A percentile compares a stretch with the other conserved stretches of the same genome.
These are phyloP conservation scores for Aspergillus ibericus DNA, from an alignment of 2,329 filamentous ascomycete genomes.

Conservation along the genomic window DNA sequence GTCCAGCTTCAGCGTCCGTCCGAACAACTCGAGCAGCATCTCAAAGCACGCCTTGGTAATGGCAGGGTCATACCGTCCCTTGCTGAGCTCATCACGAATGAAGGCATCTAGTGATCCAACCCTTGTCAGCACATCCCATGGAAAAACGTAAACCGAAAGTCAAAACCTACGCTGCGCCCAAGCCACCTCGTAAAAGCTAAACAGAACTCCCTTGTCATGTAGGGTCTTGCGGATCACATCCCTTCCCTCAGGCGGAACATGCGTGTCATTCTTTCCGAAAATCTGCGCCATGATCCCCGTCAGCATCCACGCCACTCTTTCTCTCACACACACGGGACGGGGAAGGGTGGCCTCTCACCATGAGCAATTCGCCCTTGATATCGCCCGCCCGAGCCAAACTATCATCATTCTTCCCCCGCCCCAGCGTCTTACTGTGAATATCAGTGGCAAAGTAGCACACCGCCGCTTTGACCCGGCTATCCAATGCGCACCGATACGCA, in stretches of 20 bases:
- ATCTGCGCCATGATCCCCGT: conserved; percentile 51
- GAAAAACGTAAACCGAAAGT: neutral
- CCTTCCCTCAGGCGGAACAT: conserved; percentile 78
- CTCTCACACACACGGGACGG: conserved; percentile 41
- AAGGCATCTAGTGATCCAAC: conserved; percentile 70
- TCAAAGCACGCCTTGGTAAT: conserved; percentile 87
- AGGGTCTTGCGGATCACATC: conserved; percentile 82
- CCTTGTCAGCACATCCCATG: neutral
- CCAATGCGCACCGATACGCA: conserved; percentile 70
- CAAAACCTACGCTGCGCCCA: conserved; percentile 73
- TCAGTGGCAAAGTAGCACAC: conserved; percentile 94
- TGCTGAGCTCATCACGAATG: conserved; percentile 87
- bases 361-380: conserved; percentile 75
- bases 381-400: conserved; percentile 60
- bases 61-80: conserved; percentile 89
- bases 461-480: conserved; percentile 71
- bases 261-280: conserved; percentile 86
- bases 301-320: too few species aligned
- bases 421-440: conserved; percentile 77
- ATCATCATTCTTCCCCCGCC: conserved; percentile 65
- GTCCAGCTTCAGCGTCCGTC: conserved; percentile 73
- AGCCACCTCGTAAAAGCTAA: conserved; percentile 85
- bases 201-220: conserved; percentile 70
- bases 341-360: conserved; percentile 51
- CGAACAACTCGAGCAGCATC: conserved; percentile 83